Conservation (phyloP, 2,329 filamentous ascomycete species). For the Ploettnerulaceae sp. region DNA sequence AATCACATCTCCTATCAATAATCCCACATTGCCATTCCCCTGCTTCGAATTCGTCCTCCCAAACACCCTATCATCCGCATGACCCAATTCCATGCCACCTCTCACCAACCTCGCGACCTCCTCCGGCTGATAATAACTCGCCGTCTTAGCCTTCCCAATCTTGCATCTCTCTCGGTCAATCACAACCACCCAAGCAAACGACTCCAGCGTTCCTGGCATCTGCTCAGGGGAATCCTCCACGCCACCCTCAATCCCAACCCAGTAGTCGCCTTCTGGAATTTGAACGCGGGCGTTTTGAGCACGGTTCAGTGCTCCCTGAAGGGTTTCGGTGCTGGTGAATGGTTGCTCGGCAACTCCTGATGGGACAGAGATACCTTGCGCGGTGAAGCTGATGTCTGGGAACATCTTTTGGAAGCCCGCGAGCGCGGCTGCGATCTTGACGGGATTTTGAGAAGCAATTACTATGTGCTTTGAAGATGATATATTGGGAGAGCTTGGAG, state of each 20-base stretch:
- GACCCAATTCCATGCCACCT: constrained; percentile 38
- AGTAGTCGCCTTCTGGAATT: constrained; percentile 36
- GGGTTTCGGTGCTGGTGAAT: constrained; percentile 37
- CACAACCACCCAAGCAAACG: constrained; percentile 41
- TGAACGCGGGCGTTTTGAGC: constrained; percentile 33
- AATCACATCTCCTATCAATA: constrained; percentile 38
- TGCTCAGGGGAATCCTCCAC: constrained; percentile 31
- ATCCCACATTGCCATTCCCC: constrained; percentile 37
- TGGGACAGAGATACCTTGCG: constrained; percentile 33
- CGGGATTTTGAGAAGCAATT: constrained; percentile 39
- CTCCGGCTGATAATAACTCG: constrained; percentile 36
- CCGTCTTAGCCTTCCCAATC: constrained; percentile 37
- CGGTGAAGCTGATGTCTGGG: constrained; percentile 27
- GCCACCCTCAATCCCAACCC: constrained; percentile 41
- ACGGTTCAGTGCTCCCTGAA: constrained; percentile 38
- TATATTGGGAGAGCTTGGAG: too few species aligned
- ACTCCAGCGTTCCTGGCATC: constrained; percentile 28
- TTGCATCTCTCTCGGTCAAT: constrained; percentile 28
- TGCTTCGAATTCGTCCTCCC: constrained; percentile 38
- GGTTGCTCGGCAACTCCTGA: constrained; percentile 40
- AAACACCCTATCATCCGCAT: constrained; percentile 39
- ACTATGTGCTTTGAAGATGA: constrained; percentile 24
- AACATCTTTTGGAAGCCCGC: constrained; percentile 38
- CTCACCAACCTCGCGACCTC: constrained; percentile 36
- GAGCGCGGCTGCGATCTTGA: constrained; percentile 38